Percentiles rank a stretch among this genome's conserved stretches.
Conservation (phyloP, 129 eudicot genomes). For the Escallonia rubra region DNA sequence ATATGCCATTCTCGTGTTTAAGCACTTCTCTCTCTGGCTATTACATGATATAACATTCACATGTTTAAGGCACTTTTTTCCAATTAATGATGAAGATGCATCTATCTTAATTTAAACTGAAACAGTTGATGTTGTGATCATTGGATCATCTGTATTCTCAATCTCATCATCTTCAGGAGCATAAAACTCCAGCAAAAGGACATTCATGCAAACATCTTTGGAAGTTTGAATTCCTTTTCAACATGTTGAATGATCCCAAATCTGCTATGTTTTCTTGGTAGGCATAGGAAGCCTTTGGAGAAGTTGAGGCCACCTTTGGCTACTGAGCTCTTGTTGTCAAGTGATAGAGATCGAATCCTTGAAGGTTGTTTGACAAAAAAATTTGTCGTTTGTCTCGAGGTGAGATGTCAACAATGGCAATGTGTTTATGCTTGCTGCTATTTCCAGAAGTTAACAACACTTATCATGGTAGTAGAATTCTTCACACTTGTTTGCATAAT, state of each 20-base stretch:
- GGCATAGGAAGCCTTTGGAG: constrained; percentile 84
- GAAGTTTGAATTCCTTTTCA: no score
- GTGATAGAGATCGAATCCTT: constrained; percentile 70
- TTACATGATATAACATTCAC: no score
- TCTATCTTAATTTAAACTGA: background rate
- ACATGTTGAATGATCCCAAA: no score
- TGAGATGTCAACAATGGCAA: constrained; percentile 14
- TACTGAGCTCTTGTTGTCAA: constrained; percentile 74
- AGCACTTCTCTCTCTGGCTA: no score
- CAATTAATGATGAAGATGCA: background rate
- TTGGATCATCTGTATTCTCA: constrained; percentile 10
- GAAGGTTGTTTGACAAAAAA: constrained; percentile 84
- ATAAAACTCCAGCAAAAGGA: constrained; percentile 77
- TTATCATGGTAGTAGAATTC: no score
- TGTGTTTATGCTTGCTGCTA: no score
- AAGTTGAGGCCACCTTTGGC: constrained; percentile 77
- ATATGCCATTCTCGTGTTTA: no score
- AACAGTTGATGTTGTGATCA: constrained; percentile 1
- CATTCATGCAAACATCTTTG: constrained; percentile 61
- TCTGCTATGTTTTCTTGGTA: constrained; percentile 16
- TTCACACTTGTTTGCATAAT: no score
- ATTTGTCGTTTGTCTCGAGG: constrained; percentile 71
- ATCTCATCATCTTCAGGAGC: constrained; percentile 51
- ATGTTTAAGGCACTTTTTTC: no score
- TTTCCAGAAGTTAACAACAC: no score